Conservation (phyloP, 805 yeast species). For the Metschnikowia borealis region DNA sequence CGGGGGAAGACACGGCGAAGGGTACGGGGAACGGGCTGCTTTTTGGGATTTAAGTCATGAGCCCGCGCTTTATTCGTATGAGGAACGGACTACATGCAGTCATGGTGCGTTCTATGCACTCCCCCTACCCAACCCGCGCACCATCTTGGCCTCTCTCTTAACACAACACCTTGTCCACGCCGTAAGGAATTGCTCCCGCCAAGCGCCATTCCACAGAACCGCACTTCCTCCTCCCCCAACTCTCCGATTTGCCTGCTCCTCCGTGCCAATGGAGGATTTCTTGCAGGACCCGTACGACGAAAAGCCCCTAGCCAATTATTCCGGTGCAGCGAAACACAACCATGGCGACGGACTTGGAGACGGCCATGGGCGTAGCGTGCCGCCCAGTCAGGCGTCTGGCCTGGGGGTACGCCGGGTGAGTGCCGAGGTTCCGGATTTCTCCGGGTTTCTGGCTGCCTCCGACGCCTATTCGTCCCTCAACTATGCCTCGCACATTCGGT, state of each 20-base stretch:
- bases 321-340: not conserved
- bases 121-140: too few species aligned
- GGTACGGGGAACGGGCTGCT: too few species aligned
- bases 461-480: not conserved
- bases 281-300: constrained; percentile 12
- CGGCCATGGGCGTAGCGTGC: not conserved
- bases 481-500: not conserved
- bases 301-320: not conserved
- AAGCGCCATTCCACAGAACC: too few species aligned
- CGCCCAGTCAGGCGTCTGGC: too few species aligned
- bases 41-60: too few species aligned
- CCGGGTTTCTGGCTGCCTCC: not conserved
- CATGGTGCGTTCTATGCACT: rapidly evolving
- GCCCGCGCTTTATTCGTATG: too few species aligned
- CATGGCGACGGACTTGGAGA: not conserved
- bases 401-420: not conserved
- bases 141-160: too few species aligned
- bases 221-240: too few species aligned
- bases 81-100: too few species aligned
- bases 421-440: not conserved
- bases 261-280: constrained; percentile 10
- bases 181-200: too few species aligned
- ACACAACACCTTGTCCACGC: too few species aligned
- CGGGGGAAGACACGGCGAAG: too few species aligned
- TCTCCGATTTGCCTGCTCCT: not conserved